Evolutionary conservation across 371 early-diverging fungal species (phyloP).

Genomic region (Apophysomyces sp.): DNA sequence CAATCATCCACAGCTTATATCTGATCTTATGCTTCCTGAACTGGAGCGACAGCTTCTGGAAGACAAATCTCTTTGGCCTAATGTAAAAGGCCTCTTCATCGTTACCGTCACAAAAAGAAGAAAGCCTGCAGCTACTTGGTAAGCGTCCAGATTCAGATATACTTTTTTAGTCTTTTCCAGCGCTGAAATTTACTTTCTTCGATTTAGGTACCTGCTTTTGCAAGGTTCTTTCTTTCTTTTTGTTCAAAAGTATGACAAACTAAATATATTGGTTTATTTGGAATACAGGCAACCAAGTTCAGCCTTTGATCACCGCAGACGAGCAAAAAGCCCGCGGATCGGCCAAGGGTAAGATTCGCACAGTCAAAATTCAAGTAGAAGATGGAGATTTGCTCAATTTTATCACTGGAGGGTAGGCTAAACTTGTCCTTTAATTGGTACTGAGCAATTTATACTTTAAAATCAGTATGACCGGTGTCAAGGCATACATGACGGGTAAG

Average conservation of each 20-base stretch:
- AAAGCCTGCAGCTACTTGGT: constrained; percentile 40
- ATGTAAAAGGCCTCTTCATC: constrained; percentile 43
- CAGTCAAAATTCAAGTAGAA: constrained; percentile 43
- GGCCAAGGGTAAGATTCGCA: constrained; percentile 22
- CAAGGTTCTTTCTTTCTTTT: no score
- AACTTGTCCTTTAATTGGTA: neutral
- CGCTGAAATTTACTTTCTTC: neutral
- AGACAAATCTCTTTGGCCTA: constrained; percentile 42
- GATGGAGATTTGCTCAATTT: constrained; percentile 40
- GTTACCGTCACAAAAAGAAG: constrained; percentile 37
- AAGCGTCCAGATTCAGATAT: no score
- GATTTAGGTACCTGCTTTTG: constrained; percentile 34
- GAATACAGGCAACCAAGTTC: constrained; percentile 22
- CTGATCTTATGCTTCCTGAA: constrained; percentile 40
- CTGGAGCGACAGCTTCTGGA: constrained; percentile 40
- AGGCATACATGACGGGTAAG: constrained; percentile 43
- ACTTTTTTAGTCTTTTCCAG: no score
- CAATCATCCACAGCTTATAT: constrained; percentile 5
- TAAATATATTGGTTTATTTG: neutral
- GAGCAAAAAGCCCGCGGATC: constrained; percentile 21
- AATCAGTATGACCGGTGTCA: constrained; percentile 42
- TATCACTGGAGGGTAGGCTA: constrained; percentile 44
- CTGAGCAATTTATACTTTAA: neutral
- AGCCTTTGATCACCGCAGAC: constrained; percentile 33
- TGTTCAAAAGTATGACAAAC: no score